Evolutionary conservation across 2,329 filamentous ascomycete species (phyloP).

Genomic region (Xylariaceae sp.): DNA sequence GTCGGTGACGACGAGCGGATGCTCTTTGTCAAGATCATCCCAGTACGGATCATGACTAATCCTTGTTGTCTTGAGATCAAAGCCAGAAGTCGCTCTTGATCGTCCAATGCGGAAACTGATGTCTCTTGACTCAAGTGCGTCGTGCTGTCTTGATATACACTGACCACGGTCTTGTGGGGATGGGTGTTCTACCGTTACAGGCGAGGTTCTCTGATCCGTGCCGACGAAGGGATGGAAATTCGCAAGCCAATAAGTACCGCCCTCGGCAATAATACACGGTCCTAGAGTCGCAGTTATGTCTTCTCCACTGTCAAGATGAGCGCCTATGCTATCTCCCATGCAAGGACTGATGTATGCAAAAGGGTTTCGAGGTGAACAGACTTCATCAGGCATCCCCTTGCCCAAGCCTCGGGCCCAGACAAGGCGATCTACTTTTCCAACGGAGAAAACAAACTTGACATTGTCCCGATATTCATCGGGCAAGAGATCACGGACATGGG

Average conservation of each 20-base stretch:
- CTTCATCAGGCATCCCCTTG: slow-evolving; percentile 37
- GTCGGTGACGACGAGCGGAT: slow-evolving; percentile 41
- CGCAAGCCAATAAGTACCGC: slow-evolving; percentile 39
- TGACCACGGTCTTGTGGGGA: slow-evolving; percentile 37
- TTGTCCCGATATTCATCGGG: slow-evolving; percentile 30
- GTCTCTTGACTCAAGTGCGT: slow-evolving; percentile 29
- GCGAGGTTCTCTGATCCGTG: slow-evolving; percentile 26
- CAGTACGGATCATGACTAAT: slow-evolving; percentile 43
- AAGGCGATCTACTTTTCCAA: slow-evolving; percentile 35
- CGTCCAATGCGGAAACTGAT: slow-evolving; percentile 33
- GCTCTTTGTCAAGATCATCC: slow-evolving; percentile 39
- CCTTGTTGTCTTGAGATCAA: slow-evolving; percentile 40
- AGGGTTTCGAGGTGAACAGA: slow-evolving; percentile 40
- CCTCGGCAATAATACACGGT: slow-evolving; percentile 36
- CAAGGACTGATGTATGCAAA: slow-evolving; percentile 40
- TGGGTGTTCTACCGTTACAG: slow-evolving; percentile 37
- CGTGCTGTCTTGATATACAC: slow-evolving; percentile 36
- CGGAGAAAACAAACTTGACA: slow-evolving; percentile 37
- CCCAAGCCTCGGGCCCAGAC: slow-evolving; percentile 40
- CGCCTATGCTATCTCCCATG: slow-evolving; percentile 45
- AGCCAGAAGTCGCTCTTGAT: slow-evolving; percentile 39
- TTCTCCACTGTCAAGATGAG: slow-evolving; percentile 26
- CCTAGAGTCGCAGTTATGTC: slow-evolving; percentile 41
- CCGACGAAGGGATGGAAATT: slow-evolving; percentile 44
- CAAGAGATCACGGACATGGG: slow-evolving; percentile 40